Evolutionary conservation across 2,329 filamentous ascomycete species (phyloP), one percentile per base, ranked within the genome.

Genomic region (Neodidymelliopsis sp.): DNA sequence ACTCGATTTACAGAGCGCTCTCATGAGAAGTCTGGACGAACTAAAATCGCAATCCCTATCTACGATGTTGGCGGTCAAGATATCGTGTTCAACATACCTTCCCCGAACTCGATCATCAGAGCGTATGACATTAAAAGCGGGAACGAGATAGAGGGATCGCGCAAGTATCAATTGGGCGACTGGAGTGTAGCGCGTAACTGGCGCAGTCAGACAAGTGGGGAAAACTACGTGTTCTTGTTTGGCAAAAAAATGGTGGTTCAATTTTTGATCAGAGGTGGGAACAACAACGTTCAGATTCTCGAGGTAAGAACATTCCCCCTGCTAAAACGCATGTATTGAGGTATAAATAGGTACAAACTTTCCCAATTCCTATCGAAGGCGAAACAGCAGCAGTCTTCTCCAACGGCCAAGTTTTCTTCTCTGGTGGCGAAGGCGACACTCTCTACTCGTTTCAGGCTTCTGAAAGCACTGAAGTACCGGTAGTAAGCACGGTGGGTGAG

Each of bases 391-490:
- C 64, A 3, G 56, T 61, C 2, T 56, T 65, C 20, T 30, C 47
- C 1, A 41, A 55, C 16, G 66, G 64, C 1, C 51, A 52, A 2
- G 33, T 69, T 2, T 63, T 60, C 40, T 69, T 69, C 40, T 67
- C 66, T 1, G 48, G 41, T 10, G 63, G 53, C 3, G 58, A 68
- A 12, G 62, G 64, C 28, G 53, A 43, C 16, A 52, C 60, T 2
- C n/a, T 69, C 24, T 69, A 68, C 36, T 62, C 65, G 15, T 69
- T 69, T 47, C 54, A 64, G n/a, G 66, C 64, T 13, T 29, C 57
- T 1, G 66, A 69, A 27, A 51, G 56, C 6, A 60, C 46, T 1
- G 22, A 10, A 2, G 51, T 62, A 9, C 64, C 65, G 0, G 47
- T 49, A 2, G 51, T 69, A 11, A 45, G 47, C 12, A 65, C 51